These are phyloP conservation scores for Aaosphaeria arxii DNA, from an alignment of 2,329 filamentous ascomycete genomes.

Conservation along the genomic window DNA sequence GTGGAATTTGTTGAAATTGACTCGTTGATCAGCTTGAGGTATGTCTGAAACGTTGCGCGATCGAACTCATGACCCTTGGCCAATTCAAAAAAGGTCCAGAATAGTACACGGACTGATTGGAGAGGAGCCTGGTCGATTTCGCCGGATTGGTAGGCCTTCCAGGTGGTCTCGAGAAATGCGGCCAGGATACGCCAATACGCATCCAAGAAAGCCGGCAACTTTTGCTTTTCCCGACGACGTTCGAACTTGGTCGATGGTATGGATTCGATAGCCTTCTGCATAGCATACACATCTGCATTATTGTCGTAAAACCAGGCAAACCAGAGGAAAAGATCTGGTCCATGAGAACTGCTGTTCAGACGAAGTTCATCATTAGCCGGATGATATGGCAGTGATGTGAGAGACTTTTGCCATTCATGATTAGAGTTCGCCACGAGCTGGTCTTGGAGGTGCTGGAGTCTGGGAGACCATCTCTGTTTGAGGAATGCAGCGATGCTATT, in stretches of 20 bases:
- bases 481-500: neutral
- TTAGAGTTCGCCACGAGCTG: neutral
- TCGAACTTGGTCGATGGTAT: conserved; percentile 31
- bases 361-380: conserved; percentile 46
- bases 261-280: conserved; percentile 23
- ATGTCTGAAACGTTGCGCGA: conserved; percentile 54
- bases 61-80: conserved; percentile 45
- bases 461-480: neutral
- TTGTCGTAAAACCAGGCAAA: conserved; percentile 26
- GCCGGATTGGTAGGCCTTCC: neutral
- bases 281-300: conserved; percentile 25
- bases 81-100: conserved; percentile 50
- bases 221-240: conserved; percentile 33
- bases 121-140: neutral
- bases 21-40: conserved; percentile 39
- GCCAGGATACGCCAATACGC: conserved; percentile 20
- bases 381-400: conserved; percentile 33
- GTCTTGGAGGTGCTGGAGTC: neutral
- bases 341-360: conserved; percentile 20
- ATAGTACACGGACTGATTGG: conserved; percentile 19
- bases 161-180: conserved; percentile 6
- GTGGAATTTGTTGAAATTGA: conserved; percentile 1
- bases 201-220: conserved; percentile 28
- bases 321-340: conserved; percentile 8
- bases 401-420: no score